phyloP scores from a whole-genome alignment of 768 basidiomycete species.

The Boletus patriciae region DNA sequence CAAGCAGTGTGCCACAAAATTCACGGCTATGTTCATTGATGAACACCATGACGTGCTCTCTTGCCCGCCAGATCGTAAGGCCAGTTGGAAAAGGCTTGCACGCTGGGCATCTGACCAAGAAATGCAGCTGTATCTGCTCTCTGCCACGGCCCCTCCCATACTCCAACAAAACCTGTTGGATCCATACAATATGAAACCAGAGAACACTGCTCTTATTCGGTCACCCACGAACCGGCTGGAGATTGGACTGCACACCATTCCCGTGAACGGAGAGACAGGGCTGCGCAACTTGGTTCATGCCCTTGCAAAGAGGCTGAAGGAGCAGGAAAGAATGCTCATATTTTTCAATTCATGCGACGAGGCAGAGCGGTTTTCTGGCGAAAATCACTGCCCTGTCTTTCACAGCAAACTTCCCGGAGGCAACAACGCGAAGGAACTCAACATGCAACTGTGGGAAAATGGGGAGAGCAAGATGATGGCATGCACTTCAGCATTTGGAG shows the following conservation, averaged over 20 bases:
- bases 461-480: constrained; percentile 1
- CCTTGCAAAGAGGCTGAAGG: background rate
- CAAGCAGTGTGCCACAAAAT: background rate
- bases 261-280: background rate
- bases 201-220: background rate
- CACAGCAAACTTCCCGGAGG: constrained; percentile 8
- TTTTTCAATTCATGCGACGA: background rate
- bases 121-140: background rate
- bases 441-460: background rate
- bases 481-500: constrained; percentile 1
- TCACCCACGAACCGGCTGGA: background rate
- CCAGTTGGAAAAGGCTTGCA: constrained; percentile 2
- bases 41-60: background rate
- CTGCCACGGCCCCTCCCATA: background rate
- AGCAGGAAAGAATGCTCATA: background rate
- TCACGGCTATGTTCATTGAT: background rate
- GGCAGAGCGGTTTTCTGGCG: background rate
- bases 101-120: background rate
- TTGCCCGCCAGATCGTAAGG: background rate
- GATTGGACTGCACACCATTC: constrained; percentile 1
- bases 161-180: background rate
- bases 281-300: background rate
- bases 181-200: background rate
- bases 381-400: background rate
- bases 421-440: too few relatives aligned